Base-by-base conservation (phyloP, 2,329 filamentous ascomycete species). In the Tolypocladium guangdongense region DNA sequence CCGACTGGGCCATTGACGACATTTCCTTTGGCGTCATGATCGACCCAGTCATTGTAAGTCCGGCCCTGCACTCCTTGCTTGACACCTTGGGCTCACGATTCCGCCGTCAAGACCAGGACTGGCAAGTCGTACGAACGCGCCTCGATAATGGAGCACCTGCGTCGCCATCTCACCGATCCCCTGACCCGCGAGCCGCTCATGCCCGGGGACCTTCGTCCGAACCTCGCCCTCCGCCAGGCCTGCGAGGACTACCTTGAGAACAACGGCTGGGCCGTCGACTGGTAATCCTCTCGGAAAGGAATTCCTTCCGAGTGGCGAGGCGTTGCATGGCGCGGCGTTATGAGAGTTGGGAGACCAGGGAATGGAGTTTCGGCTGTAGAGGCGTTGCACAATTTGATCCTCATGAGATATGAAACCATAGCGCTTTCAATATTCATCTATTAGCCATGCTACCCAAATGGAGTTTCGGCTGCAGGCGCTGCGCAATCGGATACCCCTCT, bases 191-290 rank as follows among this genome's bases (percentile, higher is more conserved):
- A 90, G 57, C 82, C 86, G 0, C 76, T 96, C 49, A 71, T 71
- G 0, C 74, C 82, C 1, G 72, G 76, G 1, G 90, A 96, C 46
- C 68, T 97, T 52, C 77, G 90, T 43, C 86, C 89, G 0, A 97
- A 97, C 66, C 76, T 95, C 46, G 86, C 80, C 1, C 74, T 97
- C 54, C 89, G 85, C 66, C 80, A 88, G 52, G 92, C 89, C 0
- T 95, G 90, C 64, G 83, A 88, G 47, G 88, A 93, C 60, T 97
- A 95, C 62, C 73, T 96, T 55, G 79, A 87, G 32, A 75, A 88
- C 60, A 96, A 96, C 62, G 91, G 90, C 11, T 96, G 93, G 88
- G 90, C 90, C 1, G 90, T 88, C 39, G 91, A 96, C 66, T 97
- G 88, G 86, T 95, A 37, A 52, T 30, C n/a, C 12, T 7, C 22